Percentiles rank a stretch among this genome's conserved stretches.
Conservation (phyloP, 208 protist genomes). For the Porcisia hertigi region DNA sequence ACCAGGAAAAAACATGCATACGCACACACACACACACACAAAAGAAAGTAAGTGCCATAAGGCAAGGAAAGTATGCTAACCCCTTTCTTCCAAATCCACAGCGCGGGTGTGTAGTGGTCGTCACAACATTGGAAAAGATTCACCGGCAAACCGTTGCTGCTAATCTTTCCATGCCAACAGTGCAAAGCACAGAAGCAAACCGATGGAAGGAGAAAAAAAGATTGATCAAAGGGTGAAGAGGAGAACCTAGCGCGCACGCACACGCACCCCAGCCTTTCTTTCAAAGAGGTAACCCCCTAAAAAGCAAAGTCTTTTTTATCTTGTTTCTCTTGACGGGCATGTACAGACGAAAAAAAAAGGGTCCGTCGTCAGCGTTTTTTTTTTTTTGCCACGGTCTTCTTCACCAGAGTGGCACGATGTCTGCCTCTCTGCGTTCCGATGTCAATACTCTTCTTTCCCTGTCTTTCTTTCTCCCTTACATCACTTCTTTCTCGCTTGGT, state of each 20-base stretch:
- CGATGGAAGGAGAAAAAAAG: not conserved
- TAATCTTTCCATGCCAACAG: not conserved
- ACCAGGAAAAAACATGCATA: not conserved
- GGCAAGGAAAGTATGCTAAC: not conserved
- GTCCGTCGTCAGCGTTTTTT: not conserved
- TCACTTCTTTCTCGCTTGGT: not conserved
- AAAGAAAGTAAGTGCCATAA: not conserved
- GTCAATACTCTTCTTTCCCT: not conserved
- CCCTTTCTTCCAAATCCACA: not conserved
- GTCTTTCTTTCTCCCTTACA: not conserved
- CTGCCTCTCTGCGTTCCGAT: not conserved
- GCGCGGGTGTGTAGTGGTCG: not conserved
- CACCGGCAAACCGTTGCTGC: not conserved
- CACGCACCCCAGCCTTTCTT: not conserved
- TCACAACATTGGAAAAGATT: not conserved
- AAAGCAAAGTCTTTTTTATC: no score
- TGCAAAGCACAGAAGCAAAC: not conserved
- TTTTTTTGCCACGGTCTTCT: not conserved
- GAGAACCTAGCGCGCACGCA: not conserved
- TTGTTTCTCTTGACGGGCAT: not conserved
- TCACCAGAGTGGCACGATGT: not conserved
- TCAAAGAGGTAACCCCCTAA: not conserved
- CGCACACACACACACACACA: not conserved
- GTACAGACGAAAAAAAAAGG: not conserved
- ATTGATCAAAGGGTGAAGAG: not conserved